A percentile compares a stretch with the other conserved stretches of the same genome.
These are phyloP conservation scores for Liriodendron chinense DNA, from an alignment of 164 flowering plant genomes.

Conservation along the genomic window DNA sequence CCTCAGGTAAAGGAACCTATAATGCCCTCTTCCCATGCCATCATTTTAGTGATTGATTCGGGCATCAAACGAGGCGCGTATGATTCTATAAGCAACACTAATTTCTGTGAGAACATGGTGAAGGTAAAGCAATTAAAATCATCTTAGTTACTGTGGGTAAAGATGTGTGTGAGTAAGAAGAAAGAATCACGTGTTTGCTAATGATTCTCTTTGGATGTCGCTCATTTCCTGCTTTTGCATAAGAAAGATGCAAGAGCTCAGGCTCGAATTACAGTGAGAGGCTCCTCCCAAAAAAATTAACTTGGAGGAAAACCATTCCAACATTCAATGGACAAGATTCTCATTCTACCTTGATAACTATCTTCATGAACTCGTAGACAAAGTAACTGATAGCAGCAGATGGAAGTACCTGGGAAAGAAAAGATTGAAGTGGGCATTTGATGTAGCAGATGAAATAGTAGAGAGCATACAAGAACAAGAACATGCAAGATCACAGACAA, in stretches of 20 bases:
- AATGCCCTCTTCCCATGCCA: no score
- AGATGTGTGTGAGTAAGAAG: neutral
- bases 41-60: no score
- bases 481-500: no score
- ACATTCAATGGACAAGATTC: neutral
- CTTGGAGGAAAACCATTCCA: neutral
- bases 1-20: no score
- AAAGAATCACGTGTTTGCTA: neutral
- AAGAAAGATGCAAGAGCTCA: neutral
- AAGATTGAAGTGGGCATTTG: neutral
- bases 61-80: no score
- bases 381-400: conserved; percentile 90
- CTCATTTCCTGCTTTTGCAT: neutral
- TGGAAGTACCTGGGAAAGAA: conserved; percentile 67
- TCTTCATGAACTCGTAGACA: conserved; percentile 91
- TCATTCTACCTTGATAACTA: conserved; percentile 80
- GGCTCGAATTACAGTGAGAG: neutral
- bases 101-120: no score
- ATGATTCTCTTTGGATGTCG: neutral
- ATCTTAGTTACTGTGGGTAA: no score
- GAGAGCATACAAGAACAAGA: no score
- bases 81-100: no score
- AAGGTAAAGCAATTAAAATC: no score
- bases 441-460: neutral
- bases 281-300: neutral